phyloP scores from a whole-genome alignment of 2,329 filamentous ascomycete species.

The Dendryphion nanum region DNA sequence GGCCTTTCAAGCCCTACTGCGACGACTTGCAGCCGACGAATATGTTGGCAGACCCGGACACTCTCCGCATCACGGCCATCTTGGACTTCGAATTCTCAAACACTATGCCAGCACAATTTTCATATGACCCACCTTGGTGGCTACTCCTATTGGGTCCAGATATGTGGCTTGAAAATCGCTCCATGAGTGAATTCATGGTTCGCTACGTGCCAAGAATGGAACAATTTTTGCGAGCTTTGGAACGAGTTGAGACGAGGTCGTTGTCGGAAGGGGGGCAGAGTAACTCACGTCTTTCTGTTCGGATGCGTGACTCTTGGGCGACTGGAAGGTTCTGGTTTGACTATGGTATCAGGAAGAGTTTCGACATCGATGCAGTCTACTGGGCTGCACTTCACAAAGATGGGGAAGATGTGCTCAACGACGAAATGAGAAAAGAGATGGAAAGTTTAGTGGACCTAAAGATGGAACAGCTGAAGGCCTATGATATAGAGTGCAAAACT shows the following conservation, averaged over 20 bases:
- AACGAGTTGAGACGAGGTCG: conserved; percentile 20
- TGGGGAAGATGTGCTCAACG: conserved; percentile 9
- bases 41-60: conserved; percentile 40
- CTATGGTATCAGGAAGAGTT: conserved; percentile 35
- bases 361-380: conserved; percentile 36
- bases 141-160: conserved; percentile 31
- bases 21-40: conserved; percentile 40
- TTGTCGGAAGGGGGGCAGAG: too few relatives aligned
- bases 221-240: conserved; percentile 37
- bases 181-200: conserved; percentile 16
- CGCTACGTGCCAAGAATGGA: conserved; percentile 33
- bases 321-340: conserved; percentile 39
- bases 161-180: conserved; percentile 12
- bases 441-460: conserved; percentile 9
- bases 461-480: conserved; percentile 12
- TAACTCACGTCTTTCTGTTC: too few relatives aligned
- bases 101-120: conserved; percentile 40
- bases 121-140: conserved; percentile 42
- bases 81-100: conserved; percentile 46
- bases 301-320: too few relatives aligned
- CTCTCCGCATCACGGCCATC: conserved; percentile 36
- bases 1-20: conserved; percentile 42
- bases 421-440: conserved; percentile 2
- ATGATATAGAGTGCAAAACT: conserved; percentile 10
- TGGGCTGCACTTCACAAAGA: conserved; percentile 20